Evolutionary conservation across 352 stramenopile genomes (phyloP), one percentile per base, ranked within the genome.

Genomic region (Saprolegnia diclina): DNA sequence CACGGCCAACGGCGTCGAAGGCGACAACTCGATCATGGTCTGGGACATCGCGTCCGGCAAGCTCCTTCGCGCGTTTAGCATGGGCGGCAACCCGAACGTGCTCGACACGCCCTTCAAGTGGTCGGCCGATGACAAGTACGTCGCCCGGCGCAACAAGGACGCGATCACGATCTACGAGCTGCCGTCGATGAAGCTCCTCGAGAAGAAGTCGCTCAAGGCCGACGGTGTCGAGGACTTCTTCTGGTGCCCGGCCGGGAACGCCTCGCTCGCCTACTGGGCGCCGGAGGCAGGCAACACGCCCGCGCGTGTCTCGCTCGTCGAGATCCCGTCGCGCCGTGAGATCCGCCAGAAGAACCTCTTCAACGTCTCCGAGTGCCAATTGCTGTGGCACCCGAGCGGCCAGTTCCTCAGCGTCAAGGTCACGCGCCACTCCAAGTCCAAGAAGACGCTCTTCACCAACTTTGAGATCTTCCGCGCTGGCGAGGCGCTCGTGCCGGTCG

Each of bases 371-470:
- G 94, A 98, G 71, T 93, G 85, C 73, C 89, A 95, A 75, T 88
- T 99, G 77, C 89, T 96, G 55, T 98, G 95, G 95, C 96, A 99
- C 73, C 85, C 96, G 72, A 91, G 98, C 69, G 97, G 97, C 65
- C 92, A 97, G 50, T 98, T 94, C 79, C 65, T 98, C 50, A 95
- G 88, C 64, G 91, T 94, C 32, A 92, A 94, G 74, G 89, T 94
- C 22, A 94, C 85, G 56, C 83, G 87, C 44, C 85, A 93, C 79
- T 92, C 83, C 73, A 95, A 93, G 81, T 91, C 82, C 4, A 98
- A 98, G 82, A 99, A 99, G 85, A 99, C 96, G 42, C 83, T 98
- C 54, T 99, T 97, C 83, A 99, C 98, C 64, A 98, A 99, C 76
- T 97, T 99, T 76, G 97, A 99, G 78, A 80, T 99, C 50, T 99